phyloP scores from a whole-genome alignment of 495 filamentous ascomycete genomes.

The Wilcoxina mikolae region DNA sequence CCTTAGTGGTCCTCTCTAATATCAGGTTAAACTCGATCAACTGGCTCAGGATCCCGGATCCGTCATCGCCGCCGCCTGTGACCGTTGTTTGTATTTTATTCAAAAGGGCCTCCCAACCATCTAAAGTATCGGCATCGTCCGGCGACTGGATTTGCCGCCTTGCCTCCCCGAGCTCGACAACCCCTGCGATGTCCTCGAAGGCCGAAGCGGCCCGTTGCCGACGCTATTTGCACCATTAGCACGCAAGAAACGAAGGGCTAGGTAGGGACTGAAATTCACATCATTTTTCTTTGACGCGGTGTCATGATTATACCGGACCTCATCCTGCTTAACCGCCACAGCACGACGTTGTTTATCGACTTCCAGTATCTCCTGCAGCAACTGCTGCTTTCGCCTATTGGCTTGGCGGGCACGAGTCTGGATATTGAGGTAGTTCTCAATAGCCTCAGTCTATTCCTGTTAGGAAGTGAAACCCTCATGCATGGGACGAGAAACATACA shows the following conservation, averaged over 20 bases:
- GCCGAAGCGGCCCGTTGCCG: conserved; percentile 16
- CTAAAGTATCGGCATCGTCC: not conserved
- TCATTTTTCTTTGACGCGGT: conserved; percentile 11
- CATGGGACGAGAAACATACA: conserved; percentile 6
- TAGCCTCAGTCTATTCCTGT: conserved; percentile 14
- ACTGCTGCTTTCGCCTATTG: conserved; percentile 17
- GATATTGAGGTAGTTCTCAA: conserved; percentile 18
- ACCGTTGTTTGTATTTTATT: conserved; percentile 13
- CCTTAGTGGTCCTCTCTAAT: conserved; percentile 18
- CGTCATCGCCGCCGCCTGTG: conserved; percentile 17
- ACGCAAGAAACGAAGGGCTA: not conserved
- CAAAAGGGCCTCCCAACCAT: conserved; percentile 16
- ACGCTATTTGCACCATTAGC: conserved; percentile 6
- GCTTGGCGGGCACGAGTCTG: conserved; percentile 8
- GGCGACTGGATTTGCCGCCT: conserved; percentile 7
- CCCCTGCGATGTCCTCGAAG: conserved; percentile 21
- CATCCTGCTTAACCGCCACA: conserved; percentile 23
- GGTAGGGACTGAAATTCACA: conserved; percentile 1
- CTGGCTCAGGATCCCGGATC: conserved; percentile 17
- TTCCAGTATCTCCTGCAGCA: conserved; percentile 16
- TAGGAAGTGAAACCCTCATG: not conserved
- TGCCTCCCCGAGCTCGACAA: conserved; percentile 14
- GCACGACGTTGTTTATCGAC: conserved; percentile 12
- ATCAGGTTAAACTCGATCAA: conserved; percentile 23
- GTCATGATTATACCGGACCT: conserved; percentile 18